A percentile compares a stretch with the other conserved stretches of the same genome.
phyloP scores from a whole-genome alignment of 202 grass and related monocot species.

The Thinopyrum obtusiflorum region DNA sequence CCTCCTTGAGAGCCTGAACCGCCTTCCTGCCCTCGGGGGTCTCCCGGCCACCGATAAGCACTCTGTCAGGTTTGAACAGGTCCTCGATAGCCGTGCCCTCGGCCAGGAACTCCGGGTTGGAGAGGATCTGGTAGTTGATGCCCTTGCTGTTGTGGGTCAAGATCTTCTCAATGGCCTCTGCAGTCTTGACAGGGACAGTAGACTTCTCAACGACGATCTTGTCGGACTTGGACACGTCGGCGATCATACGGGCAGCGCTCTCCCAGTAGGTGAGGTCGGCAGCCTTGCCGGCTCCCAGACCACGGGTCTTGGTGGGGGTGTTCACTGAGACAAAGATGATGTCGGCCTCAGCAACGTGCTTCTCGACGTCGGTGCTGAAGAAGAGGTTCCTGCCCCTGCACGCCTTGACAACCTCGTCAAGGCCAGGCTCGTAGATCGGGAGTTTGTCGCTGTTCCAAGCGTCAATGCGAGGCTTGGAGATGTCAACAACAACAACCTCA shows the following conservation, averaged over 20 bases:
- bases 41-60: constrained; percentile 64
- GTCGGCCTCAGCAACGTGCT: constrained; percentile 61
- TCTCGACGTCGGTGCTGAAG: constrained; percentile 66
- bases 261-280: constrained; percentile 73
- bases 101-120: constrained; percentile 64
- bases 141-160: constrained; percentile 68
- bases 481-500: constrained; percentile 75
- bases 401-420: constrained; percentile 71
- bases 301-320: constrained; percentile 69
- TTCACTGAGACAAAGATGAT: constrained; percentile 64
- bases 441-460: constrained; percentile 85
- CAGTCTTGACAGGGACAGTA: constrained; percentile 69
- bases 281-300: constrained; percentile 67
- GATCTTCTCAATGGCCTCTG: constrained; percentile 73
- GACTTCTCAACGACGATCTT: constrained; percentile 79
- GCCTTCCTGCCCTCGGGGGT: constrained; percentile 56
- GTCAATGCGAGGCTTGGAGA: constrained; percentile 53
- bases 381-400: constrained; percentile 62
- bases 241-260: constrained; percentile 70
- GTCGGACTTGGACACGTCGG: constrained; percentile 64
- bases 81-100: constrained; percentile 66
- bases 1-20: constrained; percentile 56
- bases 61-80: constrained; percentile 61
- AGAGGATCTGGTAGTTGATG: constrained; percentile 74
- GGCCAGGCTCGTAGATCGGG: constrained; percentile 80